Conservation (phyloP, 352 stramenopile genomes). For the Pythium sukuiense region DNA sequence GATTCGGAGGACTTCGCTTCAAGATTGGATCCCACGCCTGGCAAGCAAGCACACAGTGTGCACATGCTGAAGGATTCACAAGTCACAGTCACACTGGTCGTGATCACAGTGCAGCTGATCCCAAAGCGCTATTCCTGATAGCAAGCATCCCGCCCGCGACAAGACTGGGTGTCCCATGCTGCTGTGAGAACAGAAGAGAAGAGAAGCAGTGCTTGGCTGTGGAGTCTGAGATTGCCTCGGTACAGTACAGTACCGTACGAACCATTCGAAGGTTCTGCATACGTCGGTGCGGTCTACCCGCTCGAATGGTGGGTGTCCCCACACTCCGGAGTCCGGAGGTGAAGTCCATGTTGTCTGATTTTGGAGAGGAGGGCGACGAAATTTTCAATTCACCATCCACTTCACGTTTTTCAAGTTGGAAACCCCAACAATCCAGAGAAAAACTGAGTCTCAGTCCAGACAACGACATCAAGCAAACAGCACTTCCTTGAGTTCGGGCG, state of each 20-base stretch:
- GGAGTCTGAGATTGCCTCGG: too few species aligned
- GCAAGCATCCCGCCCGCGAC: not conserved
- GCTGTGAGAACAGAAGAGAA: not conserved
- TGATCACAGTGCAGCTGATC: not conserved
- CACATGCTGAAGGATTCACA: not conserved
- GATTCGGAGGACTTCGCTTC: not conserved
- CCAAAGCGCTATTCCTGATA: not conserved
- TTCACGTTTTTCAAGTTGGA: not conserved
- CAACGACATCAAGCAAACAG: constrained; percentile 2
- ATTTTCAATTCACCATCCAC: constrained; percentile 2
- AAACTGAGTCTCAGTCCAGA: constrained; percentile 19
- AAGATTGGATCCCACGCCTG: not conserved
- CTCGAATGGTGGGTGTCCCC: not conserved
- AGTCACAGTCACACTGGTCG: not conserved
- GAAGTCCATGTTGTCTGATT: not conserved
- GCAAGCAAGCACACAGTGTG: not conserved
- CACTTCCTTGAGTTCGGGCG: not conserved
- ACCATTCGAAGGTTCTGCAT: too few species aligned
- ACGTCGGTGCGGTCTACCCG: not conserved
- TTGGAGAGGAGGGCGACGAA: not conserved
- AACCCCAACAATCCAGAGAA: constrained; percentile 17
- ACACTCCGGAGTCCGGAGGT: too few species aligned
- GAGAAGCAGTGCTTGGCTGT: too few species aligned
- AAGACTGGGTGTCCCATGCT: not conserved
- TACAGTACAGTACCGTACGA: too few species aligned